Conservation (phyloP, 495 filamentous ascomycete genomes). For the Melanomma pulvis-pyrius region DNA sequence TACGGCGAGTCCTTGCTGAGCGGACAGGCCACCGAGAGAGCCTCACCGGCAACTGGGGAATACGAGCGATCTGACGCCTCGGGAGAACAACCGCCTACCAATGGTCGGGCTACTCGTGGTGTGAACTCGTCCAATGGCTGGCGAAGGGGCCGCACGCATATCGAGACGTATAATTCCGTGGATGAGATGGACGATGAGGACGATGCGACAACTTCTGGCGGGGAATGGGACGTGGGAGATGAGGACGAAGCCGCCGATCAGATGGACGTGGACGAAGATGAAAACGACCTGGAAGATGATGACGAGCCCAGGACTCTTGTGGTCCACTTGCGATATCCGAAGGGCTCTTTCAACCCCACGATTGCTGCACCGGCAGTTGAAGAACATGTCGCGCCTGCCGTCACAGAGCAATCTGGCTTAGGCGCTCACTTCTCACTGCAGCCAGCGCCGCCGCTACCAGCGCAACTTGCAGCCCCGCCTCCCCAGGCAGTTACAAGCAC, state of each 20-base stretch:
- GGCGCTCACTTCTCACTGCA: not conserved
- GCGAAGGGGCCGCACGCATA: conserved; percentile 46
- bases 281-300: conserved; percentile 38
- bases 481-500: not conserved
- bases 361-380: not conserved
- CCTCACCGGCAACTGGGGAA: conserved; percentile 41
- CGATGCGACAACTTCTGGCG: conserved; percentile 58
- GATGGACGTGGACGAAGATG: conserved; percentile 49
- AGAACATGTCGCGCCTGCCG: not conserved
- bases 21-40: conserved; percentile 47
- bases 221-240: conserved; percentile 70
- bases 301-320: conserved; percentile 41
- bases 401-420: not conserved
- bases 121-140: conserved; percentile 45
- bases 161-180: conserved; percentile 55
- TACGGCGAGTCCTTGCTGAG: conserved; percentile 74
- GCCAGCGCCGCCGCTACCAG: not conserved
- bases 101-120: conserved; percentile 41
- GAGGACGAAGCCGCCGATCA: conserved; percentile 61
- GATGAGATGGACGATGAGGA: conserved; percentile 69
- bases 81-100: conserved; percentile 34
- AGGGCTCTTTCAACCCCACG: conserved; percentile 18
- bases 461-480: not conserved
- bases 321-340: conserved; percentile 36
- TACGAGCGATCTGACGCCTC: conserved; percentile 43